Evolutionary conservation across 2,329 filamentous ascomycete genomes (phyloP), one percentile per base, ranked within the genome.

Genomic region (Microdochium nivale): DNA sequence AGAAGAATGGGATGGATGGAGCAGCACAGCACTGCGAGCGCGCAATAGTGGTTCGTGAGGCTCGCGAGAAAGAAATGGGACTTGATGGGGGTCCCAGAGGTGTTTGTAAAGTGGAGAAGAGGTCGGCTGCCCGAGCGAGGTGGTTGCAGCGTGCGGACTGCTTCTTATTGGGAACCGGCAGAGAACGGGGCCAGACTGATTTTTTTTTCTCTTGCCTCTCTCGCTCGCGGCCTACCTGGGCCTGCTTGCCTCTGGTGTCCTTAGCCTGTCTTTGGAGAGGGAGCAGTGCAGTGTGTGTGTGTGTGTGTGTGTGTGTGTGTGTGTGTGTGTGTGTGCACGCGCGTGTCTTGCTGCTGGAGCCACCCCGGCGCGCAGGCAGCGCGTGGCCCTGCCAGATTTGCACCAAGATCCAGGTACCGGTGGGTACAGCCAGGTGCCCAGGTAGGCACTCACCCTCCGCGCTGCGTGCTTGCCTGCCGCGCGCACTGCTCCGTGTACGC

Each of bases 21-120:
- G 59, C 61, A 62, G 58, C 59, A 33, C 32, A 60, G 58, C 60
- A 61, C n/a, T n/a, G n/a, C n/a, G n/a, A n/a, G n/a, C n/a, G n/a
- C n/a, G n/a, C 58, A 57, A 58, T 62, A 59, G 62, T 60, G 62
- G 63, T 61, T 65, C 60, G 63, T 64, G 64, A 67, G 62, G 63
- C 60, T 61, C 62, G 62, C 60, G 51, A 48, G 46, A n/a, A 47
- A 47, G 25, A 30, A 47, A 13, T 30, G 46, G 46, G 46, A 30
- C 46, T 40, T 47, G 46, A 47, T 47, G 46, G 46, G 46, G 46
- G 25, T 47, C 46, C 46, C 46, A 47, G 25, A 27, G 46, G 25
- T 25, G 46, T 47, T 47, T 47, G 46, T 47, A 27, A 47, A 47
- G 46, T 47, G 46, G 46, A 47, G 46, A 47, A 47, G 23, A 47